Evolutionary conservation across 164 flowering plant genomes (phyloP).

Genomic region (Dillenia suffruticosa): DNA sequence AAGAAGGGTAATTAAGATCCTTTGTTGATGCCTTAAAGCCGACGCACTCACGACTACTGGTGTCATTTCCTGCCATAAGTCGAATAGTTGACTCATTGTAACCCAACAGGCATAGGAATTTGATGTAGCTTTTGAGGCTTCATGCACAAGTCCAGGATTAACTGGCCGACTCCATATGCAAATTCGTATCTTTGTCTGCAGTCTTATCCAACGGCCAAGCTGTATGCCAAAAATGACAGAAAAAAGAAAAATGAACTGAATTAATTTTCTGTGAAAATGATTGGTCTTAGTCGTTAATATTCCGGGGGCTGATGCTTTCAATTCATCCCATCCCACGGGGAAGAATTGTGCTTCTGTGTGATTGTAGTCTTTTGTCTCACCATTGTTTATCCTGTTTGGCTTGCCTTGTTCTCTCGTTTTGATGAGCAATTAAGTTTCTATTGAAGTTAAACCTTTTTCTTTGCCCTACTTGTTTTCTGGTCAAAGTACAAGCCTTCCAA

Average conservation of each 20-base stretch:
- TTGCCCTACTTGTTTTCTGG: no score
- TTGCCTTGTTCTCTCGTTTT: background rate
- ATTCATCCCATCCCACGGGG: background rate
- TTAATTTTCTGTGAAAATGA: background rate
- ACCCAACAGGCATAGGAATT: constrained; percentile 18
- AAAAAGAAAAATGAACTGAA: no score
- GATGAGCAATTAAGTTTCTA: no score
- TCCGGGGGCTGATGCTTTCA: background rate
- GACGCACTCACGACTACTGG: background rate
- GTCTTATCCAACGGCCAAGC: no score
- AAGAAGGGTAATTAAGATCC: constrained; percentile 21
- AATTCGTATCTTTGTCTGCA: no score
- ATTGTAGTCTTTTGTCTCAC: background rate
- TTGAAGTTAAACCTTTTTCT: no score
- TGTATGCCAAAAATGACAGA: no score
- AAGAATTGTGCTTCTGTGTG: no score
- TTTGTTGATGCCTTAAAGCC: background rate
- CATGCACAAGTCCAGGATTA: constrained; percentile 37
- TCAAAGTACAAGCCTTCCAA: no score
- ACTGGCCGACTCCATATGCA: constrained; percentile 18
- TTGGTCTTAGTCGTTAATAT: background rate
- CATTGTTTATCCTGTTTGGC: background rate
- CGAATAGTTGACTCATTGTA: background rate
- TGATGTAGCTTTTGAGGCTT: constrained; percentile 17
- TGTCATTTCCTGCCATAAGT: constrained; percentile 8